A percentile compares a stretch with the other conserved stretches of the same genome.
Conservation (phyloP, 305 asterid genomes). For the Fraxinus baroniana region DNA sequence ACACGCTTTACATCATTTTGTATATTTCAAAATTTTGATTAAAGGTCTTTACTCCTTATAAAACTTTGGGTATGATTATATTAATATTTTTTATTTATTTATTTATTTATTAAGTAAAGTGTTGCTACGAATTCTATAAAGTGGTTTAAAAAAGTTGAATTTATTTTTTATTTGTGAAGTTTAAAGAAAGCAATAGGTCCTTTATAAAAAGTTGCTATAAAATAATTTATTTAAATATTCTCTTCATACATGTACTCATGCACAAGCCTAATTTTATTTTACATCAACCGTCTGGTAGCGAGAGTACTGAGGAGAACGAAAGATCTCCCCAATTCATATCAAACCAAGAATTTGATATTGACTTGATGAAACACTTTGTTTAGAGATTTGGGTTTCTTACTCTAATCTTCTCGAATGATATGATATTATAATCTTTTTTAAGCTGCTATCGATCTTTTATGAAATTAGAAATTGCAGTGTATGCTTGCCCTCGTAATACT, state of each 20-base stretch:
- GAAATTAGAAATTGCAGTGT: no score
- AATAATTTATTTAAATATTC: no score
- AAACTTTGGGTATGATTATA: no score
- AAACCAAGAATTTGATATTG: neutral
- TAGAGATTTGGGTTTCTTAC: neutral
- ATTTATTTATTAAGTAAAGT: no score
- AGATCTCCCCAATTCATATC: neutral
- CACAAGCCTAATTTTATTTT: no score
- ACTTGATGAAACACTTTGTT: neutral
- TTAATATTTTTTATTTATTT: no score
- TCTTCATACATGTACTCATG: neutral
- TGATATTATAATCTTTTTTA: no score
- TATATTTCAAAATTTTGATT: conserved; percentile 10
- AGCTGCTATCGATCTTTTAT: neutral
- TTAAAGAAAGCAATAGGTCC: neutral
- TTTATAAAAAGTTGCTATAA: neutral
- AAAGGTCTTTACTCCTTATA: conserved; percentile 15
- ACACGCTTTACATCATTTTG: conserved; percentile 43
- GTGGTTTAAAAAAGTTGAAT: neutral
- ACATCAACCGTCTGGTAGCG: neutral
- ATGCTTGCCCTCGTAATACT: neutral
- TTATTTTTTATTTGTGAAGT: neutral
- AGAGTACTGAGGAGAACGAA: no score
- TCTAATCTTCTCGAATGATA: neutral
- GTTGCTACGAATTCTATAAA: neutral